phyloP scores from a whole-genome alignment of 148 eudicot genomes.

The Fallopia convolvulus region DNA sequence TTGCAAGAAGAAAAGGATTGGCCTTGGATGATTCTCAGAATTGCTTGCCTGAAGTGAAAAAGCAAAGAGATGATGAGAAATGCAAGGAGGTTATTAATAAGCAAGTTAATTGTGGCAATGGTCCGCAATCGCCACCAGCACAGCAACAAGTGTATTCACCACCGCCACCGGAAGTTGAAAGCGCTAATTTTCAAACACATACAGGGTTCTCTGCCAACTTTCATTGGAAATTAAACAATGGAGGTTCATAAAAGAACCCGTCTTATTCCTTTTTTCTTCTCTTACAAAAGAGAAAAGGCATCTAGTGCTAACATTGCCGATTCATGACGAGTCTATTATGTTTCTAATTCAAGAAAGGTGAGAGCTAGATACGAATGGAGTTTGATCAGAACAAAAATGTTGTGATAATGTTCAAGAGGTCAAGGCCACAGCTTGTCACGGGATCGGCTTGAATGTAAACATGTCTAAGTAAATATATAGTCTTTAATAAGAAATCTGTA shows the following conservation, averaged over 20 bases:
- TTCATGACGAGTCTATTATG: background rate
- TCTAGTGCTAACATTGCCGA: background rate
- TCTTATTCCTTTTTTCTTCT: background rate
- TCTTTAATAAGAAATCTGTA: too few species aligned
- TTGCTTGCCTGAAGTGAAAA: conserved; percentile 7
- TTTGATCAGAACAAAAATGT: background rate
- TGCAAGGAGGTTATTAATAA: background rate
- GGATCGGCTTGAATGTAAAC: background rate
- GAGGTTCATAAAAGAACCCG: background rate
- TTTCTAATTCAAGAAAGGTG: background rate
- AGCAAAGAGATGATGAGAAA: background rate
- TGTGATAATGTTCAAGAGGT: background rate
- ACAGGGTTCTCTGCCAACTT: background rate
- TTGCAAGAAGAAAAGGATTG: background rate
- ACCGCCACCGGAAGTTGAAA: background rate
- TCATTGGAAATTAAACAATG: background rate
- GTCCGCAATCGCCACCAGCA: conserved; percentile 4
- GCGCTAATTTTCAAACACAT: background rate
- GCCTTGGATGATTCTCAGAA: background rate
- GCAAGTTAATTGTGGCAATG: background rate
- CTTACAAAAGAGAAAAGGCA: background rate
- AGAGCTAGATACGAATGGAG: background rate
- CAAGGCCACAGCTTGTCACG: background rate
- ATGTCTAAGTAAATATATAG: background rate
- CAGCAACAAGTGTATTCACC: background rate